Evolutionary conservation across 805 yeast species (phyloP).

Genomic region (Candida schatavii): DNA sequence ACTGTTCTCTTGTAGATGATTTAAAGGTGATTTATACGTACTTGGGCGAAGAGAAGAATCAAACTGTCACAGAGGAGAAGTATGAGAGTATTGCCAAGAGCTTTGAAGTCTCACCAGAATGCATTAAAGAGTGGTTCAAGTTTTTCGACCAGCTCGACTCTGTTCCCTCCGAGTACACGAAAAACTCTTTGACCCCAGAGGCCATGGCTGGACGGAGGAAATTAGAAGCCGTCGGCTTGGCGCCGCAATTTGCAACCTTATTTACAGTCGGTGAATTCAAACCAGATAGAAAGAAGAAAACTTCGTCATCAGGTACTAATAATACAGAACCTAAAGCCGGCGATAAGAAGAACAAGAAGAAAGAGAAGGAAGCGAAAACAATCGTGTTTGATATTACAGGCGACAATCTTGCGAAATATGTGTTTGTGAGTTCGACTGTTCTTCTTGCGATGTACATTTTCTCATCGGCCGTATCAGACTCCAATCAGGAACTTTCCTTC

Average conservation of each 20-base stretch:
- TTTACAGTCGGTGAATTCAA: not conserved
- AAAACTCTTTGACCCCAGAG: not conserved
- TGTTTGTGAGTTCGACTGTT: conserved; percentile 31
- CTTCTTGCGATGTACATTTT: conserved; percentile 26
- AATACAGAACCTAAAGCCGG: not conserved
- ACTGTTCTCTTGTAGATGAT: not conserved
- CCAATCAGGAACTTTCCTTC: conserved; percentile 66
- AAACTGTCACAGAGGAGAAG: not conserved
- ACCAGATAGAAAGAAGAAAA: not conserved
- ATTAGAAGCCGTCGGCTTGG: not conserved
- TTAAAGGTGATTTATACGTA: not conserved
- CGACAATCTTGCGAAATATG: conserved; percentile 20
- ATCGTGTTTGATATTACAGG: conserved; percentile 24
- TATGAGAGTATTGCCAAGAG: conserved; percentile 9
- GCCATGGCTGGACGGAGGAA: not conserved
- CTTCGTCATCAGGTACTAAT: conserved; percentile 1
- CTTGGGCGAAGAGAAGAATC: not conserved
- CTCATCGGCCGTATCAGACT: conserved; percentile 16
- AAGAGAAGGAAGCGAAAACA: conserved; percentile 8
- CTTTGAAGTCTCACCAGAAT: conserved; percentile 10
- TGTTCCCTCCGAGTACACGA: conserved; percentile 8
- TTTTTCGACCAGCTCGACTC: conserved; percentile 25
- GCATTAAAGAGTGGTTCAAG: conserved; percentile 26
- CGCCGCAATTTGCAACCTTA: not conserved
- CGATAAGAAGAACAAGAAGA: conserved; percentile 3